Evolutionary conservation across 768 basidiomycete species (phyloP).

Genomic region (Sporobolomyces phaffii): DNA sequence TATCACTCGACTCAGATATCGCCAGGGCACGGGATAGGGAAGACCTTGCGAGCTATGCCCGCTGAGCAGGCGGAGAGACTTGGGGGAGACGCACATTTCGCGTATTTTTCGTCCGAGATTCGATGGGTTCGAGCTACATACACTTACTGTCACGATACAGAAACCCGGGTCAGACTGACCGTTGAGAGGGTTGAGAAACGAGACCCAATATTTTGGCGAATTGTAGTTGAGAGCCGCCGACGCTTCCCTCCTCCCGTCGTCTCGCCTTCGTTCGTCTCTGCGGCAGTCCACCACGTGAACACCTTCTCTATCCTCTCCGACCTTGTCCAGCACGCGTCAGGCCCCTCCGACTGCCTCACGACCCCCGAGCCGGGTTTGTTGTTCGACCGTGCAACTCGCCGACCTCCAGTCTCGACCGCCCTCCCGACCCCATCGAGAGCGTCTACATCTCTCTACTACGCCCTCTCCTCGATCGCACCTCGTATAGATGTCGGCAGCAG

Average conservation of each 20-base stretch:
- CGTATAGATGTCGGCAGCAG: not conserved
- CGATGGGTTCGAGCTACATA: too few relatives aligned
- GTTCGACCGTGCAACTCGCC: not conserved
- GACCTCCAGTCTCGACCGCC: conserved; percentile 4
- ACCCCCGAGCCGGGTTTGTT: not conserved
- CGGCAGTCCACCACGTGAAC: conserved; percentile 7
- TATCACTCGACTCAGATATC: too few relatives aligned
- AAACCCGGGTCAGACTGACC: too few relatives aligned
- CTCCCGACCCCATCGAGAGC: not conserved
- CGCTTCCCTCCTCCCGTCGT: not conserved
- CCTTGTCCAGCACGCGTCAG: not conserved
- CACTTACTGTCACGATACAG: too few relatives aligned
- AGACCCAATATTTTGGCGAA: too few relatives aligned
- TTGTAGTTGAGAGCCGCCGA: too few relatives aligned
- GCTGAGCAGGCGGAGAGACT: too few relatives aligned
- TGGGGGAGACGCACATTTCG: too few relatives aligned
- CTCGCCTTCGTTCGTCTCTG: not conserved
- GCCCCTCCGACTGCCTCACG: not conserved
- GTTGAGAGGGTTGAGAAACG: too few relatives aligned
- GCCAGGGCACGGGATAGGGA: too few relatives aligned
- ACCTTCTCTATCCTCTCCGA: not conserved
- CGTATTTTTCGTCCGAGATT: too few relatives aligned
- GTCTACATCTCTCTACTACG: not conserved
- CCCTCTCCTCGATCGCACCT: not conserved
- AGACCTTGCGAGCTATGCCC: too few relatives aligned